These are phyloP conservation scores for Serendipita sp. DNA, from an alignment of 1,284 basidiomycete genomes.

Conservation along the genomic window DNA sequence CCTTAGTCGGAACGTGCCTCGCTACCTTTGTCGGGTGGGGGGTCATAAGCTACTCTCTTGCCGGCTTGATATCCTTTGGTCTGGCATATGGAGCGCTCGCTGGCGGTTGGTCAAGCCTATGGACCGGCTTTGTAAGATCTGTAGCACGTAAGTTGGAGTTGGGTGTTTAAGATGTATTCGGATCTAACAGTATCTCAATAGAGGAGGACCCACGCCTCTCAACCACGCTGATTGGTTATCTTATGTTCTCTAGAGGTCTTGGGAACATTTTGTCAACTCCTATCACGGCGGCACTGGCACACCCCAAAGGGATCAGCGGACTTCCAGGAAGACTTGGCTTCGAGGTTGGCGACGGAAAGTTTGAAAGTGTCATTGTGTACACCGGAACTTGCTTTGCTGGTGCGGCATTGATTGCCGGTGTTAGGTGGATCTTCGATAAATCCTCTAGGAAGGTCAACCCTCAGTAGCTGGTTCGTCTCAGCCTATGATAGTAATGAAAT, in stretches of 20 bases:
- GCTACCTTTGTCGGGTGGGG: constrained; percentile 29
- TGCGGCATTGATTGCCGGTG: constrained; percentile 19
- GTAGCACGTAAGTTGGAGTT: constrained; percentile 18
- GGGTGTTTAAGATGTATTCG: not conserved
- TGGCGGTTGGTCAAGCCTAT: constrained; percentile 26
- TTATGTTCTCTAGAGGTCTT: constrained; percentile 26
- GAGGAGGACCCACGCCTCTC: constrained; percentile 25
- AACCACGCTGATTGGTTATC: constrained; percentile 25
- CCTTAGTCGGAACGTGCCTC: constrained; percentile 20
- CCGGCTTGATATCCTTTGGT: constrained; percentile 24
- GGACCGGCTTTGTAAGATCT: constrained; percentile 22
- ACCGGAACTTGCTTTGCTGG: constrained; percentile 25
- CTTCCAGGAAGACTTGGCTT: constrained; percentile 19
- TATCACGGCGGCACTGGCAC: constrained; percentile 23
- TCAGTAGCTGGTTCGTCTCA: too few relatives aligned
- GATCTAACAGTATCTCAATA: constrained; percentile 10
- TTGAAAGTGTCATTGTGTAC: constrained; percentile 24
- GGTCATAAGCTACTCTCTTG: constrained; percentile 22
- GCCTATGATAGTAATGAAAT: too few relatives aligned
- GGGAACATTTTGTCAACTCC: constrained; percentile 31
- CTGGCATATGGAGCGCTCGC: constrained; percentile 24
- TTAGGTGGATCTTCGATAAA: constrained; percentile 17
- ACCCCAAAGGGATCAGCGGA: not conserved
- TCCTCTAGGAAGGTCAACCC: not conserved
- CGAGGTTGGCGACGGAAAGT: constrained; percentile 23